phyloP scores from a whole-genome alignment of 352 stramenopile species.

The Phytopythium oedochilum region DNA sequence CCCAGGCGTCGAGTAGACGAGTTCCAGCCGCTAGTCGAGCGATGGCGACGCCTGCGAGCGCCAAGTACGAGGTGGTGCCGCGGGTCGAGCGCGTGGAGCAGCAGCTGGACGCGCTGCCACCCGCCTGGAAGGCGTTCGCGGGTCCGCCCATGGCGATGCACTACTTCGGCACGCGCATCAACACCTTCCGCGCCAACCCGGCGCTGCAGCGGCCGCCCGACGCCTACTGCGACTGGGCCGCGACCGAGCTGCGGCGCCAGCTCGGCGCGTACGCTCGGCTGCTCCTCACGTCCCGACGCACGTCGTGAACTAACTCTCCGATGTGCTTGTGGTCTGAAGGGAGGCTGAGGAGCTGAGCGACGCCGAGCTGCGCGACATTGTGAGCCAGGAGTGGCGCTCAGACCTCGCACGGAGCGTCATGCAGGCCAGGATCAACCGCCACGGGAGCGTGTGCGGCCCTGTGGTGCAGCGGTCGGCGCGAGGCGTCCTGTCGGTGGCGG shows the following conservation, averaged over 20 bases:
- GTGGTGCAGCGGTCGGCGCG: slow-evolving; percentile 44
- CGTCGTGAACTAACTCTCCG: not conserved
- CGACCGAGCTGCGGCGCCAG: slow-evolving; percentile 32
- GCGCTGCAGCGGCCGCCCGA: slow-evolving; percentile 31
- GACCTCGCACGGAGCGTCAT: slow-evolving; percentile 49
- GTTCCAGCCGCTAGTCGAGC: too few species aligned
- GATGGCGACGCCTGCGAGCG: not conserved
- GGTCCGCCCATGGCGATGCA: slow-evolving; percentile 48
- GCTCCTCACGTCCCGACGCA: not conserved
- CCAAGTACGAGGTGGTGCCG: slow-evolving; percentile 33
- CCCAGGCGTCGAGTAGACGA: too few species aligned
- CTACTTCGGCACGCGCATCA: slow-evolving; percentile 58
- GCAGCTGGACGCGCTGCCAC: slow-evolving; percentile 36
- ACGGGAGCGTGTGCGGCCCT: slow-evolving; percentile 46
- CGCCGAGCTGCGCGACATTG: slow-evolving; percentile 38
- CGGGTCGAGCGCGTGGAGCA: slow-evolving; percentile 54
- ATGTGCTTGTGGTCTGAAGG: slow-evolving; percentile 3
- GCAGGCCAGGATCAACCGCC: slow-evolving; percentile 53
- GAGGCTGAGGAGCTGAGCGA: slow-evolving; percentile 26
- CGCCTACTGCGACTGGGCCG: slow-evolving; percentile 41
- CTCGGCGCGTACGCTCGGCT: slow-evolving; percentile 33
- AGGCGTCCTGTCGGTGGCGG: slow-evolving; percentile 39
- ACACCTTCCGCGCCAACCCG: slow-evolving; percentile 56
- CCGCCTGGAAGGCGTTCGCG: slow-evolving; percentile 37
- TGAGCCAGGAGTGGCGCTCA: slow-evolving; percentile 60